Conservation (phyloP, 108 stramenopile species). For the Epithemia pelagica region DNA sequence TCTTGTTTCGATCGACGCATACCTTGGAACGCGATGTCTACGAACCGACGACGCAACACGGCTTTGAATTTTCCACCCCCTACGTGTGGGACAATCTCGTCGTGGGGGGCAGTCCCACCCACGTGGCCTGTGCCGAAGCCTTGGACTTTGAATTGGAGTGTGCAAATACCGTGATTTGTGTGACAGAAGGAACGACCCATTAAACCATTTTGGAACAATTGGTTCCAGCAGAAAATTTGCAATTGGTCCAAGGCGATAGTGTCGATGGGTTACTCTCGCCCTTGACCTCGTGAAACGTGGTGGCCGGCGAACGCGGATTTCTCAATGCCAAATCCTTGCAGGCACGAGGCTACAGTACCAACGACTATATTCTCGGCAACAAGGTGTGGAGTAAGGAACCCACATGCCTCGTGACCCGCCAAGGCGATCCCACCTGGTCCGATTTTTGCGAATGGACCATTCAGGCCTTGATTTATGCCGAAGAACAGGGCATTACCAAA, state of each 20-base stretch:
- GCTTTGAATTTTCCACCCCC: constrained; percentile 17
- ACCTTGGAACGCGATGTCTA: constrained; percentile 29
- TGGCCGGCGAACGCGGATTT: not conserved
- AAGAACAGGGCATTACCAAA: constrained; percentile 25
- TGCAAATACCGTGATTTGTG: not conserved
- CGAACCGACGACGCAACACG: constrained; percentile 12
- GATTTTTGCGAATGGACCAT: constrained; percentile 45
- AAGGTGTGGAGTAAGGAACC: constrained; percentile 15
- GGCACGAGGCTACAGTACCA: not conserved
- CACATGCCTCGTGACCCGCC: constrained; percentile 13
- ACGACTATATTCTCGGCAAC: not conserved
- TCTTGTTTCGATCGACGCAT: constrained; percentile 12
- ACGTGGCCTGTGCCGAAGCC: not conserved
- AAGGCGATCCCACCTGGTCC: constrained; percentile 18
- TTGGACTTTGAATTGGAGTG: no score
- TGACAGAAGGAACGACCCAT: not conserved
- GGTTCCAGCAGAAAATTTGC: not conserved
- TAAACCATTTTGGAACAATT: not conserved
- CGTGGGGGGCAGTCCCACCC: not conserved
- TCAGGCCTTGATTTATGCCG: constrained; percentile 35
- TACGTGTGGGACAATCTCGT: constrained; percentile 14
- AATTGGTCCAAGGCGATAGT: not conserved
- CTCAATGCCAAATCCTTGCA: constrained; percentile 3
- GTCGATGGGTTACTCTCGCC: not conserved
- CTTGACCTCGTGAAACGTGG: not conserved